Evolutionary conservation across 768 basidiomycete species (phyloP), one percentile per base, ranked within the genome.

Genomic region (Suillus clintonianus): DNA sequence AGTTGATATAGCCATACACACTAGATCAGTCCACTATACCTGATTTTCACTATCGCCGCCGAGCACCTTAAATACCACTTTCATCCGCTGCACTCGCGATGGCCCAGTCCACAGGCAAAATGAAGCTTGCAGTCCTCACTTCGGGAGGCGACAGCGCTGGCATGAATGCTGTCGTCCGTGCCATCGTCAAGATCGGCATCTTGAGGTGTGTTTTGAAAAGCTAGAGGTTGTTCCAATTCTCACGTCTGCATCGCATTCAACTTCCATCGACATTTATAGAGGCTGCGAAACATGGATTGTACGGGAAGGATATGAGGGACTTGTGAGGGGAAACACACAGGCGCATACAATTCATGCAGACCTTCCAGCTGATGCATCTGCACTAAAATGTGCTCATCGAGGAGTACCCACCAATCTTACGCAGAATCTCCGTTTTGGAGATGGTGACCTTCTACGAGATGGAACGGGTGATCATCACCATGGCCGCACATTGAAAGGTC

Each of bases 81-180:
- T n/a, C 60, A 54, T 39, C 27, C 30, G 15, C 36, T 19, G 17
- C 48, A 5, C 36, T 24, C 50, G 19, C 51, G n/a, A 59, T 54
- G 57, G 19, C 61, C 22, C 45, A 30, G 47, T 32, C 65, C 17
- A 47, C 41, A 39, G 58, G 15, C 58, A 70, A 60, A 56, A 94
- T 95, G 88, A 95, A 94, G 82, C 85, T 97, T 73, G 97, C 96
- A 1, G 90, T 97, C 57, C 86, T 99, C 67, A 99, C 97, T 1
- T 93, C 91, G 3, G 97, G 97, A 53, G 97, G 97, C 72, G 97
- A 99, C 82, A 94, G 92, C 78, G 96, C 97, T 59, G 97, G 97
- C 71, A 94, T 95, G 94, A 96, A 97, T 74, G 94, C 95, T 37
- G 93, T 89, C 61, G 97, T 99, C 59, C 92, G 97, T 68, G 85